Base-by-base conservation (phyloP, 139 green algal species). In the Mesotaenium endlicherianum region DNA sequence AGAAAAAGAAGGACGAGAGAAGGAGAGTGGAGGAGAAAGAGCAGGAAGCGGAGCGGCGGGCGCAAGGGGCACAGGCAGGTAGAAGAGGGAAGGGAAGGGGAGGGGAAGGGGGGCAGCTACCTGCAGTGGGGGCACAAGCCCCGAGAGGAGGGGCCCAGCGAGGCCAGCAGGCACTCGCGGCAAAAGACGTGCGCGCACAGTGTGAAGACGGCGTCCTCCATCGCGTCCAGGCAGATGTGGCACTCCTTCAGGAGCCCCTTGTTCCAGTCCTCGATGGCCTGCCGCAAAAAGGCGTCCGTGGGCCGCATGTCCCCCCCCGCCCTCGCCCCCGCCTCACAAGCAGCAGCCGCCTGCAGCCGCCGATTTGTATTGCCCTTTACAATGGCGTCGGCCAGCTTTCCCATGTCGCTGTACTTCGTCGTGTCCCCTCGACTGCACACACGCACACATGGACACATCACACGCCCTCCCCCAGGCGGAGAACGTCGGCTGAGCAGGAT, bases 171-270 rank as follows among this genome's bases (percentile, higher is more conserved):
- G 84, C 95, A 97, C 55, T 86, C 68, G 8, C 93, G 88, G 90
- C 94, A 97, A 83, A 97, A 94, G 31, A 68, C 36, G 80, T 97
- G 93, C 17, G 90, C 91, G 83, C 94, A 97, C 1, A 17, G 80
- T 1, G 90, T 77, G 34, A 87, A 57, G 17, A 88, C 83, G 16
- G 77, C 77, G 14, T 88, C 83, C 14, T 84, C 77, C 3, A 30
- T 11, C 31, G 17, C 36, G 3, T 88, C 83, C 17, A 88, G 2
- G 64, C 83, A 88, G 45, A 88, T 81, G 26, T 76, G 83, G 49
- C 83, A 88, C 60, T 88, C 77, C 47, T 3, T 16, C 75, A 60
- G 83, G n/a, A 38, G 20, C 45, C 77, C 80, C 43, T 31, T 71
- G 30, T 68, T 68, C 42, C 86, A 44, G n/a, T 81, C 39, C 6